phyloP scores from a whole-genome alignment of 1,284 basidiomycete genomes.

The Boletus mariae region DNA sequence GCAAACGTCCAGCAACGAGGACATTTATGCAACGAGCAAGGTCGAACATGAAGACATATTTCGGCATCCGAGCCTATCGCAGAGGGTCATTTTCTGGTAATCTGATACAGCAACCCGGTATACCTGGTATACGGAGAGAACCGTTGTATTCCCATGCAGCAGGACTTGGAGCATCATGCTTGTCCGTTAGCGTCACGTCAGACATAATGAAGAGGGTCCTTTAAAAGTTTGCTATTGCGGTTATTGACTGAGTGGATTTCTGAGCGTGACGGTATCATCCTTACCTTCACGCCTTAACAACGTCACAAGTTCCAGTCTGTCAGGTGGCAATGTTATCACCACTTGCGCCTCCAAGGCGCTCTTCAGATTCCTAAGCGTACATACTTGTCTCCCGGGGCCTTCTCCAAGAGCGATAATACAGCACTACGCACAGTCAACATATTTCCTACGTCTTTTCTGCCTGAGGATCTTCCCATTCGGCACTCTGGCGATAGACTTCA shows the following conservation, averaged over 20 bases:
- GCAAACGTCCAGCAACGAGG: conserved; percentile 35
- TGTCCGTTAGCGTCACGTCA: conserved; percentile 48
- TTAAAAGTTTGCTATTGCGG: conserved; percentile 50
- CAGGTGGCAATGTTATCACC: conserved; percentile 45
- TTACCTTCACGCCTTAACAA: conserved; percentile 52
- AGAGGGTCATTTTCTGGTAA: background rate
- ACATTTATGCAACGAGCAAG: conserved; percentile 25
- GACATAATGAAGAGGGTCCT: conserved; percentile 80
- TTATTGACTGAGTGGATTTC: conserved; percentile 1
- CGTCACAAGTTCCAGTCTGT: conserved; percentile 23
- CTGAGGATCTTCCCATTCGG: conserved; percentile 52
- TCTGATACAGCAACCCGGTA: conserved; percentile 3
- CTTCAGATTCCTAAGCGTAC: conserved; percentile 55
- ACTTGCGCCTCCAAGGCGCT: conserved; percentile 73
- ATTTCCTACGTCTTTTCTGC: conserved; percentile 57
- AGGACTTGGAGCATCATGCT: conserved; percentile 37
- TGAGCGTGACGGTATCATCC: conserved; percentile 1
- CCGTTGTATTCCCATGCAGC: conserved; percentile 48
- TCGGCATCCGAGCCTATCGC: conserved; percentile 15
- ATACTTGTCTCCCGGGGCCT: conserved; percentile 68
- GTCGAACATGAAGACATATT: conserved; percentile 20
- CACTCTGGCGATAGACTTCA: conserved; percentile 34
- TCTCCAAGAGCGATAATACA: conserved; percentile 63
- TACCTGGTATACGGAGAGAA: conserved; percentile 44
- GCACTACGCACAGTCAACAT: conserved; percentile 53